These are phyloP conservation scores for Vitis cinerea DNA, from an alignment of 164 flowering plant genomes.

Conservation along the genomic window DNA sequence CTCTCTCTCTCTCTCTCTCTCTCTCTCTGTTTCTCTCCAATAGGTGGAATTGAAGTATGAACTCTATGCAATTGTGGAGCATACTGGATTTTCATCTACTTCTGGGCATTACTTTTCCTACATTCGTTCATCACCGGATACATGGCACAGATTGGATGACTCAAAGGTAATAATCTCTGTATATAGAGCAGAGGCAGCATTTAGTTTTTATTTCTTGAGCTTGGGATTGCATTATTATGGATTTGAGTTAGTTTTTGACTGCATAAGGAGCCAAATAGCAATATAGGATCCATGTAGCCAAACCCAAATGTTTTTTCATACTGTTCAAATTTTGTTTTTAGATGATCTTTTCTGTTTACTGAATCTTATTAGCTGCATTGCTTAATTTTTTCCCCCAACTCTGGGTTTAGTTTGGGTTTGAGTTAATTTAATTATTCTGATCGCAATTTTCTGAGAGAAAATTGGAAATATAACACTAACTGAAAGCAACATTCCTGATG, in stretches of 20 bases:
- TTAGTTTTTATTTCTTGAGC: neutral
- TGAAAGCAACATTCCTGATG: neutral
- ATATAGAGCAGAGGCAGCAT: neutral
- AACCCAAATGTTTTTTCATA: too few species aligned
- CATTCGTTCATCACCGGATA: slow-evolving; percentile 59
- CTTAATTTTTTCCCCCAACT: too few species aligned
- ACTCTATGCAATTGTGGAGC: slow-evolving; percentile 85
- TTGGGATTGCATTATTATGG: neutral
- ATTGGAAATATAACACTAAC: neutral
- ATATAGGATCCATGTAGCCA: too few species aligned
- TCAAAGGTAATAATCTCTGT: slow-evolving; percentile 46
- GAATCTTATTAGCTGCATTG: too few species aligned
- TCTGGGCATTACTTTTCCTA: slow-evolving; percentile 85
- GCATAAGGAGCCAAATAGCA: too few species aligned
- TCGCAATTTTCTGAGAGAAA: neutral
- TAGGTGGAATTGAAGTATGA: slow-evolving; percentile 63
- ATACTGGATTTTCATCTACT: slow-evolving; percentile 47
- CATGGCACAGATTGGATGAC: slow-evolving; percentile 82
- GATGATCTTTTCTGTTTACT: too few species aligned
- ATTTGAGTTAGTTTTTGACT: slow-evolving; percentile 13
- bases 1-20: neutral
- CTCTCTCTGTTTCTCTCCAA: neutral
- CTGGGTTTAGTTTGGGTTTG: neutral
- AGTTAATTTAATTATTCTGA: neutral
- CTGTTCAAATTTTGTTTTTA: too few species aligned